phyloP scores from a whole-genome alignment of 768 basidiomycete genomes.

The Cystobasidiopsis lactophilus region DNA sequence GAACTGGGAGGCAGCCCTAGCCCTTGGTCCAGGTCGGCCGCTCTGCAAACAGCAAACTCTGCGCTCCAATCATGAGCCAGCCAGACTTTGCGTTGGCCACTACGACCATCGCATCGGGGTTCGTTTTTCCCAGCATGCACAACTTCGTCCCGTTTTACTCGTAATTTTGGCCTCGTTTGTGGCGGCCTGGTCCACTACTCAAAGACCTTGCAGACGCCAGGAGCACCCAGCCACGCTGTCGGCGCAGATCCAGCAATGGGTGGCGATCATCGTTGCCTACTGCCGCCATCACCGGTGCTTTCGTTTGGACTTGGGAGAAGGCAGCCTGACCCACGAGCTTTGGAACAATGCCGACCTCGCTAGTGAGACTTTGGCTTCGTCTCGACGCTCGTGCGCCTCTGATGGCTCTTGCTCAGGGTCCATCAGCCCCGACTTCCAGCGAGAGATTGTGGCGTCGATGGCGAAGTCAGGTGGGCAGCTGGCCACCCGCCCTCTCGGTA shows the following conservation, averaged over 20 bases:
- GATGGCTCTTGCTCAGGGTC: not conserved
- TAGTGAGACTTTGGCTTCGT: conserved; percentile 17
- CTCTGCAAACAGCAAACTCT: too few species aligned
- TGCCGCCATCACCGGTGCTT: conserved; percentile 22
- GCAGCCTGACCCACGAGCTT: conserved; percentile 17
- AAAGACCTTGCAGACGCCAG: conserved; percentile 22
- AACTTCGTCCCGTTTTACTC: too few species aligned
- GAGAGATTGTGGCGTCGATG: not conserved
- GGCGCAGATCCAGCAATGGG: conserved; percentile 26
- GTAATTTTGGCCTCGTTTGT: too few species aligned
- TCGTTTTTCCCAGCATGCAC: too few species aligned
- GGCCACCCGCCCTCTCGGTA: not conserved
- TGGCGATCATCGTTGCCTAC: conserved; percentile 23
- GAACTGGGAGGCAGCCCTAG: too few species aligned
- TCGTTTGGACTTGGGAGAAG: conserved; percentile 16
- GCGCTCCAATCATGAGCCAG: too few species aligned
- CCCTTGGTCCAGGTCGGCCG: too few species aligned
- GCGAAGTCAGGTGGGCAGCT: not conserved
- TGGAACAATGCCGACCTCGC: conserved; percentile 23
- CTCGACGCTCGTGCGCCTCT: not conserved
- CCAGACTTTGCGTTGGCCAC: too few species aligned
- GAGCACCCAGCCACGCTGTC: conserved; percentile 25
- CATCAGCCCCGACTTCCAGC: not conserved
- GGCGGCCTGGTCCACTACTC: too few species aligned
- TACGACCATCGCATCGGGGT: too few species aligned